These are phyloP conservation scores for Glebionis coronaria DNA, from an alignment of 129 eudicot genomes.

Conservation along the genomic window DNA sequence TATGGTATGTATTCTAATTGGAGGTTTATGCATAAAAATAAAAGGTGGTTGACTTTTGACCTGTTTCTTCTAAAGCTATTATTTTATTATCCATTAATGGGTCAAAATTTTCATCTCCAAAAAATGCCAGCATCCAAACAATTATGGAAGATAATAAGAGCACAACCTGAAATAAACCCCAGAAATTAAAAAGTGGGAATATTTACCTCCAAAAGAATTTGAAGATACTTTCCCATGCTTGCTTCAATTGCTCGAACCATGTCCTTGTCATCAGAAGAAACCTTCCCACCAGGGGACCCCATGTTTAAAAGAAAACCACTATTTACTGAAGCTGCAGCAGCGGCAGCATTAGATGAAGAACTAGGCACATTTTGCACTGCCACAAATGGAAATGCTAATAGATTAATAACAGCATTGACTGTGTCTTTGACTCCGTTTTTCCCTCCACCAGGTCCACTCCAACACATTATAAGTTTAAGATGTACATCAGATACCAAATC, in stretches of 20 bases:
- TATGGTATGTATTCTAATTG: neutral
- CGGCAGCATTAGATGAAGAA: conserved; percentile 65
- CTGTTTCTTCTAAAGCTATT: neutral
- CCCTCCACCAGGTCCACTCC: conserved; percentile 98
- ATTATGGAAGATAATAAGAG: no score
- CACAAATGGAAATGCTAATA: conserved; percentile 94
- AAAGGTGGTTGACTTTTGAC: neutral
- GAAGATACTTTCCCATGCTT: conserved; percentile 73
- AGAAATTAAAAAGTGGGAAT: neutral
- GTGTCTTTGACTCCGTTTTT: conserved; percentile 68
- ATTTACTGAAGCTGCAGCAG: conserved; percentile 86
- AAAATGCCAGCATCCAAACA: neutral
- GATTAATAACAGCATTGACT: conserved; percentile 75
- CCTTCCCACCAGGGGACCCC: conserved; percentile 93
- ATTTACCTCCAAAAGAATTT: conserved; percentile 77
- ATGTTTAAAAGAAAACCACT: conserved; percentile 77
- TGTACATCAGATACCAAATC: conserved; percentile 69
- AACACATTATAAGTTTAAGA: conserved; percentile 59
- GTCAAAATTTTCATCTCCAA: neutral
- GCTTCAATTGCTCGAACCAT: conserved; percentile 78
- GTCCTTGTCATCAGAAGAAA: conserved; percentile 76
- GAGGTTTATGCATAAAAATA: neutral
- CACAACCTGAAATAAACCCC: neutral
- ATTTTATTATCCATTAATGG: neutral
- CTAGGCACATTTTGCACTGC: conserved; percentile 71